These are phyloP conservation scores for Colletotrichum sp. DNA, from an alignment of 2,329 filamentous ascomycete species.

Conservation along the genomic window DNA sequence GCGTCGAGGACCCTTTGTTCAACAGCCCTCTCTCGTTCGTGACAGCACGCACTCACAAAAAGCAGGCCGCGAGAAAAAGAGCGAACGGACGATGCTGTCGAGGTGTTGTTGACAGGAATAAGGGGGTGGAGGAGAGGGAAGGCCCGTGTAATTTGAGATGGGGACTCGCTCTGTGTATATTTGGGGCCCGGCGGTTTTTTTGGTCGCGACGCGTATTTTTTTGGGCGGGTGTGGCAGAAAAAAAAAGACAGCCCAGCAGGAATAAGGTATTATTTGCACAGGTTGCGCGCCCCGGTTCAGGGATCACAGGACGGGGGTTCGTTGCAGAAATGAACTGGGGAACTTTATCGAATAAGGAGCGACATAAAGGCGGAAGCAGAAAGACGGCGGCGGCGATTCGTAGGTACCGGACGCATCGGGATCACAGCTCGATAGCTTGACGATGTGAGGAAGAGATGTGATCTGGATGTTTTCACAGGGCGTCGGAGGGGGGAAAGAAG, in stretches of 20 bases:
- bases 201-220: slow-evolving; percentile 16
- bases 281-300: not conserved
- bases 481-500: not conserved
- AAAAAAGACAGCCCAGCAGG: not conserved
- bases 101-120: slow-evolving; percentile 20
- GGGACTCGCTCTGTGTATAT: slow-evolving; percentile 7
- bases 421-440: slow-evolving; percentile 2
- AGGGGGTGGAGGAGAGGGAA: slow-evolving; percentile 15
- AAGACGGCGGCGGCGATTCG: not conserved
- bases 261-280: slow-evolving; percentile 20
- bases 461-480: not conserved
- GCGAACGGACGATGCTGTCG: slow-evolving; percentile 15
- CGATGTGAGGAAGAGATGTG: not conserved
- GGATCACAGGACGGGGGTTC: slow-evolving; percentile 8
- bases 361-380: slow-evolving; percentile 20
- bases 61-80: slow-evolving; percentile 6
- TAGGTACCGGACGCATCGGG: slow-evolving; percentile 21
- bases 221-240: not conserved
- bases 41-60: not conserved
- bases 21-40: slow-evolving; percentile 11
- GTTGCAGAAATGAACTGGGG: slow-evolving; percentile 15
- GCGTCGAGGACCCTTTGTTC: slow-evolving; percentile 26
- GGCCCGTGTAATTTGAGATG: slow-evolving; percentile 20
- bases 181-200: slow-evolving; percentile 6
- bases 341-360: slow-evolving; percentile 22